A percentile compares a stretch with the other conserved stretches of the same genome.
phyloP scores from a whole-genome alignment of 495 filamentous ascomycete genomes.

The Trypethelium eluteriae region DNA sequence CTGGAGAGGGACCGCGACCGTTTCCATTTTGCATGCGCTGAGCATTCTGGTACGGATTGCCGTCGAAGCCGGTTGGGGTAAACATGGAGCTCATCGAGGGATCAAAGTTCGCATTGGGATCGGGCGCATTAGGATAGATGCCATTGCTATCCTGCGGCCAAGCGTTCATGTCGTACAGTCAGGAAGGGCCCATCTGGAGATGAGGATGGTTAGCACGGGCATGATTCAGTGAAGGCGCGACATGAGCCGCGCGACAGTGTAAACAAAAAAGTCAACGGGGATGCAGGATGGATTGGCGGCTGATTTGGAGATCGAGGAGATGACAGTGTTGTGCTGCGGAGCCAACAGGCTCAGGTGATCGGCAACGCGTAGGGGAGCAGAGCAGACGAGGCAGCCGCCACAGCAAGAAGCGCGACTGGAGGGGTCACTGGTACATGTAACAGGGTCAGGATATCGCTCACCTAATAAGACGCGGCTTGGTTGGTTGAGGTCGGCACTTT shows the following conservation, averaged over 20 bases:
- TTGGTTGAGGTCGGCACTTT: constrained; percentile 7
- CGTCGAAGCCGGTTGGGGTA: constrained; percentile 51
- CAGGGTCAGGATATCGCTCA: background rate
- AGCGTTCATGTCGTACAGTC: constrained; percentile 7
- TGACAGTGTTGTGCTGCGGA: constrained; percentile 11
- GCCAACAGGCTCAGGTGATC: constrained; percentile 8
- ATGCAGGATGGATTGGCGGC: background rate
- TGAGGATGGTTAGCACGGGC: background rate
- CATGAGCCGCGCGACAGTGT: background rate
- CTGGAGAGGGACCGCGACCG: constrained; percentile 71
- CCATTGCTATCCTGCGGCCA: constrained; percentile 18
- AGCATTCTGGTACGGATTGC: constrained; percentile 49
- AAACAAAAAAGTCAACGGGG: constrained; percentile 5
- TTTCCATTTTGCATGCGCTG: constrained; percentile 76
- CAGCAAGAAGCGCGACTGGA: background rate
- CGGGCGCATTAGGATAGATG: constrained; percentile 16
- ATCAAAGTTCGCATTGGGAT: constrained; percentile 36
- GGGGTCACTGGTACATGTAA: background rate
- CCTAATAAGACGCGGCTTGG: constrained; percentile 9
- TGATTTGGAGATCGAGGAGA: constrained; percentile 5
- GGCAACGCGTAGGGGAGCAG: background rate
- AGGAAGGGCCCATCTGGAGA: background rate
- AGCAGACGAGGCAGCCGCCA: background rate
- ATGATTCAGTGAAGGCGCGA: background rate
- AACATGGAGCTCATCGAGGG: constrained; percentile 49